Conservation (phyloP, 352 stramenopile genomes). For the Peronospora destructor region DNA sequence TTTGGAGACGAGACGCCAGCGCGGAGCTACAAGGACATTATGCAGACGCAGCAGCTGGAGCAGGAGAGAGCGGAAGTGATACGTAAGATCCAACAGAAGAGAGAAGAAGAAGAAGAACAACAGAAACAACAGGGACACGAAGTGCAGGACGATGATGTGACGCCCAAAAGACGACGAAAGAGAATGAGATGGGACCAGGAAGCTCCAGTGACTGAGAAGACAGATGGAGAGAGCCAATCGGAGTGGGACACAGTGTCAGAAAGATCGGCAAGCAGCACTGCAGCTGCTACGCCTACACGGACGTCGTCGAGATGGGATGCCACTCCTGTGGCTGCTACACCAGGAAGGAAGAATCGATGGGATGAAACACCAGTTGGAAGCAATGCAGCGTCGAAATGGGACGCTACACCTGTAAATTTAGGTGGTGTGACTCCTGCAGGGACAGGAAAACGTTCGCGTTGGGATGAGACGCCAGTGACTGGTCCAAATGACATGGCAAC, state of each 20-base stretch:
- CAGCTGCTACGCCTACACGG: slow-evolving; percentile 43
- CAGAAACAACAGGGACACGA: slow-evolving; percentile 29
- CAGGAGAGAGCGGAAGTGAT: slow-evolving; percentile 83
- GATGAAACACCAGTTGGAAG: slow-evolving; percentile 68
- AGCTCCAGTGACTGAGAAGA: slow-evolving; percentile 42
- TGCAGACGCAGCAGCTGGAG: slow-evolving; percentile 86
- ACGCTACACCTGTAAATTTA: slow-evolving; percentile 85
- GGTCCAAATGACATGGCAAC: slow-evolving; percentile 40
- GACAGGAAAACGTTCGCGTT: slow-evolving; percentile 87
- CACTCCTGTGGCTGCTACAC: slow-evolving; percentile 44
- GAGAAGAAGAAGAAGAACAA: slow-evolving; percentile 51
- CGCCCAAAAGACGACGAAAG: slow-evolving; percentile 58
- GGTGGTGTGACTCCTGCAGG: slow-evolving; percentile 48
- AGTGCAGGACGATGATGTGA: slow-evolving; percentile 26
- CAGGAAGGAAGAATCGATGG: slow-evolving; percentile 74
- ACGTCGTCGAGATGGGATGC: slow-evolving; percentile 73
- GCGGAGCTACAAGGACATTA: slow-evolving; percentile 85
- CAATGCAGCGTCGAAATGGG: slow-evolving; percentile 79
- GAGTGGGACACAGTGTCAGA: slow-evolving; percentile 72
- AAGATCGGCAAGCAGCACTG: slow-evolving; percentile 26
- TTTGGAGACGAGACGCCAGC: slow-evolving; percentile 83
- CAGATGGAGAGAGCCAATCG: slow-evolving; percentile 50
- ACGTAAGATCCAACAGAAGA: slow-evolving; percentile 83
- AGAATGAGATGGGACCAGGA: slow-evolving; percentile 84
- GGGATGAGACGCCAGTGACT: slow-evolving; percentile 93